These are phyloP conservation scores for Fremontodendron californicum DNA, from an alignment of 345 rosid species.

Conservation along the genomic window DNA sequence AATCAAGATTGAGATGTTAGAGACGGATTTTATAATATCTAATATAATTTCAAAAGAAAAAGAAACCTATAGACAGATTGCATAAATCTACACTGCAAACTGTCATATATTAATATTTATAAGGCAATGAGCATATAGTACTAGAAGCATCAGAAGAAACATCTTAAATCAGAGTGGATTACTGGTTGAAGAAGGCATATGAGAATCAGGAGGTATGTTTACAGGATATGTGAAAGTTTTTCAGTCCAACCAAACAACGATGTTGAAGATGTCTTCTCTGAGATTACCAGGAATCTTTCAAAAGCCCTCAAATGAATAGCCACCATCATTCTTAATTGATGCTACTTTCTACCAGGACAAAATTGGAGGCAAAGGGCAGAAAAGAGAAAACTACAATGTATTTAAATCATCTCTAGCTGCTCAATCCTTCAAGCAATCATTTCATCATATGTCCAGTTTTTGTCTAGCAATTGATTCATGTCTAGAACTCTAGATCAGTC, in stretches of 20 bases:
- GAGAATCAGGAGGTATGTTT: neutral
- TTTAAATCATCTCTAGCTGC: neutral
- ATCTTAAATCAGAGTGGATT: neutral
- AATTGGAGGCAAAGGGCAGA: neutral
- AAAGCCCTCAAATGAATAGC: neutral
- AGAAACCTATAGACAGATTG: neutral
- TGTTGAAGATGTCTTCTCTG: neutral
- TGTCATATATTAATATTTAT: neutral
- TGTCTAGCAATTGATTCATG: neutral
- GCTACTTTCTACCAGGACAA: conserved; percentile 3
- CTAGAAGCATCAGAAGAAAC: neutral
- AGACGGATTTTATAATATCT: neutral
- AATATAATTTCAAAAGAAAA: neutral
- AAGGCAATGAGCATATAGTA: neutral
- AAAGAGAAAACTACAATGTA: neutral
- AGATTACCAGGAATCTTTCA: neutral
- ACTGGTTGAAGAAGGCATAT: neutral
- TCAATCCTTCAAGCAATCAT: neutral
- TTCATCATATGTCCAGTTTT: neutral
- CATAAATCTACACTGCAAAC: neutral
- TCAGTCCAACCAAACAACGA: neutral
- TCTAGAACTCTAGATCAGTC: neutral
- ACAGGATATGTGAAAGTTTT: neutral
- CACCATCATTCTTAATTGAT: neutral
- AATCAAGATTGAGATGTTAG: conserved; percentile 1